Percentiles rank a stretch among this genome's conserved stretches.
These are phyloP conservation scores for Candida buenavistaensis DNA, from an alignment of 1,139 yeast genomes.

Conservation along the genomic window DNA sequence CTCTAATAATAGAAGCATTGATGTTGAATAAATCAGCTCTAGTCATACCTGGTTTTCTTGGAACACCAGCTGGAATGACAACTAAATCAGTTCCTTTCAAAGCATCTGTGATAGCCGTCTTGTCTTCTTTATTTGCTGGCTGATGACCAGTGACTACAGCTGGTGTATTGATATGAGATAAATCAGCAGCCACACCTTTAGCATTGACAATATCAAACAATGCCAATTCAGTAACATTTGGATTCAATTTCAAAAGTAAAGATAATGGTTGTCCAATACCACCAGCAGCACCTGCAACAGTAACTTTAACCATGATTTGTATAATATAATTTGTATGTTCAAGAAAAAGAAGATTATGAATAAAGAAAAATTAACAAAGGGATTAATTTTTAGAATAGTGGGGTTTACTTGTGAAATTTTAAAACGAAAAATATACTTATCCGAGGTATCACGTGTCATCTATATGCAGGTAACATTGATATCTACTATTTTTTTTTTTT, in stretches of 20 bases:
- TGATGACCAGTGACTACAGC: conserved; percentile 57
- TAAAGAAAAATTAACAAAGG: background rate
- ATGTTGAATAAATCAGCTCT: conserved; percentile 74
- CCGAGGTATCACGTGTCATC: conserved; percentile 1
- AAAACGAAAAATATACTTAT: background rate
- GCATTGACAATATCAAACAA: conserved; percentile 69
- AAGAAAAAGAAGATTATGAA: background rate
- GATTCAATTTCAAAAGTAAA: conserved; percentile 58
- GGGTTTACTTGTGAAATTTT: background rate
- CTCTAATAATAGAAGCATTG: conserved; percentile 67
- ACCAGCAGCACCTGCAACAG: conserved; percentile 79
- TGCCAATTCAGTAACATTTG: conserved; percentile 54
- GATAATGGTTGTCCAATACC: conserved; percentile 82
- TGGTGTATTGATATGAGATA: conserved; percentile 68
- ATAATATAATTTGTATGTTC: too few species aligned
- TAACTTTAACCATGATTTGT: conserved; percentile 60
- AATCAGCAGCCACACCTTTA: conserved; percentile 71
- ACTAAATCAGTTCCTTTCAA: conserved; percentile 59
- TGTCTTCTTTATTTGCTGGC: conserved; percentile 51
- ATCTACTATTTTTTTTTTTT: background rate
- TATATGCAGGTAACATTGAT: background rate
- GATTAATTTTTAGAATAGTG: background rate
- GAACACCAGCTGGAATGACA: conserved; percentile 80
- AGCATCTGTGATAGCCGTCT: conserved; percentile 48
- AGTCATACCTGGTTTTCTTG: conserved; percentile 80